These are phyloP conservation scores for Trematosphaeria pertusa DNA, from an alignment of 2,329 filamentous ascomycete genomes.

Conservation along the genomic window DNA sequence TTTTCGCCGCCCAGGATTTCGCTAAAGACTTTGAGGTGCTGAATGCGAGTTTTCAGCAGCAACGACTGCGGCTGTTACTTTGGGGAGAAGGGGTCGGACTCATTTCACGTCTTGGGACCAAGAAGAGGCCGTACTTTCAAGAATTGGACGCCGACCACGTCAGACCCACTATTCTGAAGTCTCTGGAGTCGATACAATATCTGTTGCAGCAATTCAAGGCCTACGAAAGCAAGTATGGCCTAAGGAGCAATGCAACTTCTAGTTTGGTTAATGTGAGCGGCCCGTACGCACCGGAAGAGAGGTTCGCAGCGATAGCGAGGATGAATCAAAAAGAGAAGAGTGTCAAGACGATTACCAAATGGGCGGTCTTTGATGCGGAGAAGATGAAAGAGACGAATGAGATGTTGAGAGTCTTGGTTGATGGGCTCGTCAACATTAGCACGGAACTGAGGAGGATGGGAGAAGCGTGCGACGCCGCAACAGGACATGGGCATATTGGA, in stretches of 20 bases:
- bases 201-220: too few relatives aligned
- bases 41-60: conserved; percentile 2
- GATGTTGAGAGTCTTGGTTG: conserved; percentile 51
- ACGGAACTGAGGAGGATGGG: too few relatives aligned
- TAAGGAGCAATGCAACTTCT: background rate
- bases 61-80: background rate
- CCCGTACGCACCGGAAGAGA: background rate
- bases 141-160: background rate
- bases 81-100: conserved; percentile 3
- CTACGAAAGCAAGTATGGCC: conserved; percentile 1
- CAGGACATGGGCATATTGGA: too few relatives aligned
- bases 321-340: conserved; percentile 1
- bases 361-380: conserved; percentile 4
- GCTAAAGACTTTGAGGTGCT: conserved; percentile 5
- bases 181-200: background rate
- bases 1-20: conserved; percentile 8
- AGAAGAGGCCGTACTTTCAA: background rate
- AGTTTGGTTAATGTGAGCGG: background rate
- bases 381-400: background rate
- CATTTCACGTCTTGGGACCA: background rate
- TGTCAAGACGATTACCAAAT: background rate
- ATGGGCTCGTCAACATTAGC: conserved; percentile 78
- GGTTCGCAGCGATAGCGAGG: background rate
- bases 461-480: too few relatives aligned
- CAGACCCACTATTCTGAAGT: background rate